phyloP scores from a whole-genome alignment of 768 basidiomycete genomes.

The Leccinum broughii region DNA sequence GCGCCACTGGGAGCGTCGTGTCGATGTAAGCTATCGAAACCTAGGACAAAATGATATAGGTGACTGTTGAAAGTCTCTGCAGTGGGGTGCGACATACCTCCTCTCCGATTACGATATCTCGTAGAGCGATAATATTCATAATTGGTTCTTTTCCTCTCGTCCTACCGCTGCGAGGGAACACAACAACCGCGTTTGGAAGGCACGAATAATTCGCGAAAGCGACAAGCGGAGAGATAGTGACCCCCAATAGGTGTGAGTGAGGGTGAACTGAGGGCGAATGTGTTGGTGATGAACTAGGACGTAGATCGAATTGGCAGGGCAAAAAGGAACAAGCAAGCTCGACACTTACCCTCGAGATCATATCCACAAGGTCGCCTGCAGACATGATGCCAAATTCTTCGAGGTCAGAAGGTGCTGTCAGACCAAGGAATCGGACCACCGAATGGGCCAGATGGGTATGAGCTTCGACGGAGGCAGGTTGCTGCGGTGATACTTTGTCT shows the following conservation, averaged over 20 bases:
- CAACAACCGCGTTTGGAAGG: constrained; percentile 85
- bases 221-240: constrained; percentile 74
- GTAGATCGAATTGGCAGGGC: constrained; percentile 4
- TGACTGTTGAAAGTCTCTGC: neutral
- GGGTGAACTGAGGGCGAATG: constrained; percentile 81
- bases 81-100: constrained; percentile 50
- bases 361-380: no score
- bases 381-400: no score
- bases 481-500: no score
- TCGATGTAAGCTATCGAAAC: constrained; percentile 86
- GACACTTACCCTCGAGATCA: constrained; percentile 59
- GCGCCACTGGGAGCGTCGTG: constrained; percentile 61
- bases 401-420: no score
- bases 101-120: constrained; percentile 59
- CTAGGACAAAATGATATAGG: constrained; percentile 38
- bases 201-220: constrained; percentile 91
- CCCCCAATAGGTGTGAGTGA: constrained; percentile 78
- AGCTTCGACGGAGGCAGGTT: no score
- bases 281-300: constrained; percentile 83
- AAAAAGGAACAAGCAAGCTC: neutral
- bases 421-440: no score
- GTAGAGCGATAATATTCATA: constrained; percentile 74
- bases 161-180: constrained; percentile 67
- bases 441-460: no score
- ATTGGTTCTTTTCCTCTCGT: constrained; percentile 49